phyloP scores from a whole-genome alignment of 495 filamentous ascomycete species.

The Astrothelium subdiscretum region DNA sequence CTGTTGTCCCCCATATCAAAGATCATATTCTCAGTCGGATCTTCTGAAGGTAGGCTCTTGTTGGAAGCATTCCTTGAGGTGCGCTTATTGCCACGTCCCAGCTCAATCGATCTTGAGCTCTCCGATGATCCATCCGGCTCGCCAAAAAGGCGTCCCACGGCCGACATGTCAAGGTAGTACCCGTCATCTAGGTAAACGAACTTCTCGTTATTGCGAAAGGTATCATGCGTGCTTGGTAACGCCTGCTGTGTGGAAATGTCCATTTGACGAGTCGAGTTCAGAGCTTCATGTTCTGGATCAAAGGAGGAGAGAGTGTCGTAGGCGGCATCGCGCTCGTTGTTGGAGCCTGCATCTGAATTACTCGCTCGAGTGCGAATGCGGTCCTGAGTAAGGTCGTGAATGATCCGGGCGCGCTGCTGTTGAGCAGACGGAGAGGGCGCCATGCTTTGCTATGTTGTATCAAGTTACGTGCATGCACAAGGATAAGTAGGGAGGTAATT shows the following conservation, averaged over 20 bases:
- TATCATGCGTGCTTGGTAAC: not conserved
- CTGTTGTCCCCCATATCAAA: slow-evolving; percentile 20
- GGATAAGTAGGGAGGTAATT: not conserved
- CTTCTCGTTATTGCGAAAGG: not conserved
- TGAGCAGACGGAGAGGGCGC: not conserved
- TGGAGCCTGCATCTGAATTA: not conserved
- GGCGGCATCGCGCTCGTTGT: not conserved
- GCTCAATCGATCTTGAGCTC: slow-evolving; percentile 24
- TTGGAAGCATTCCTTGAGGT: slow-evolving; percentile 19
- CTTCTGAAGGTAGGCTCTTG: slow-evolving; percentile 13
- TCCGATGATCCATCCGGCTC: slow-evolving; percentile 10
- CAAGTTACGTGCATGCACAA: not conserved
- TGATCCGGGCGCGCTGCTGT: not conserved
- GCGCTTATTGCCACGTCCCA: slow-evolving; percentile 21
- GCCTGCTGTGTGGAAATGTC: not conserved
- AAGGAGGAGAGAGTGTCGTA: not conserved
- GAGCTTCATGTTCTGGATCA: not conserved
- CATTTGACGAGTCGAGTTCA: slow-evolving; percentile 1
- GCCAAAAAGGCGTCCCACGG: not conserved
- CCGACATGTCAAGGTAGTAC: not conserved
- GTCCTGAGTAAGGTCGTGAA: not conserved
- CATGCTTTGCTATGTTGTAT: not conserved
- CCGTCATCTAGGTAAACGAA: not conserved
- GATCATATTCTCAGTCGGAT: slow-evolving; percentile 1
- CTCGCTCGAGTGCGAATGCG: not conserved